Percentiles rank a stretch among this genome's conserved stretches.
Conservation (phyloP, 768 basidiomycete species). For the Coprinellus micaceus region DNA sequence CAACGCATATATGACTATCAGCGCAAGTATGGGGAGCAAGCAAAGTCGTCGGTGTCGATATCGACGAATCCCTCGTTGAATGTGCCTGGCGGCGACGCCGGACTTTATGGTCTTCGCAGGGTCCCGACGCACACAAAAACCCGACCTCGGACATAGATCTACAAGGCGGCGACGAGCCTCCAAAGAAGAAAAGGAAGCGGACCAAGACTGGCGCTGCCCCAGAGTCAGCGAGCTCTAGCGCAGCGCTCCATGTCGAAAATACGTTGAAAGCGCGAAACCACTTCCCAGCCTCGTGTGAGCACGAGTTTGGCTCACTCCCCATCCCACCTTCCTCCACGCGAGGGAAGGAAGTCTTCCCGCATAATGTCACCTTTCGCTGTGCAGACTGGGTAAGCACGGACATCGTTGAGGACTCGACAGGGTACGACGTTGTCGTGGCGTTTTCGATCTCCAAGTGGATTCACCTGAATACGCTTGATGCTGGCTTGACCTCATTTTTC, state of each 20-base stretch:
- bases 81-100: constrained; percentile 72
- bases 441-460: background rate
- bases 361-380: constrained; percentile 70
- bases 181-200: background rate
- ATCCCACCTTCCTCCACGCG: constrained; percentile 42
- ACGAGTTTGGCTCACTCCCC: constrained; percentile 72
- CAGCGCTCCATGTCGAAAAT: background rate
- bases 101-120: constrained; percentile 67
- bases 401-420: constrained; percentile 49
- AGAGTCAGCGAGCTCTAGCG: constrained; percentile 7
- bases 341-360: constrained; percentile 53
- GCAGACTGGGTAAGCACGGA: constrained; percentile 68
- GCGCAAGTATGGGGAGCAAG: constrained; percentile 62
- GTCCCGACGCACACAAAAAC: constrained; percentile 24
- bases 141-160: background rate
- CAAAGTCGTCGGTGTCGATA: constrained; percentile 81
- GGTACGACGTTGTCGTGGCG: constrained; percentile 73
- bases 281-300: constrained; percentile 76
- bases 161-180: background rate
- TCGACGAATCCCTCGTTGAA: constrained; percentile 72
- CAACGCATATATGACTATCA: constrained; percentile 21
- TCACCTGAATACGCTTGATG: constrained; percentile 65
- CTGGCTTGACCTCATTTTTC: constrained; percentile 68
- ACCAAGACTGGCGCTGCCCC: background rate
- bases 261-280: constrained; percentile 48